Percentiles rank a stretch among this genome's conserved stretches.
Evolutionary conservation across 2,329 filamentous ascomycete species (phyloP).

Genomic region (Trichophaea hybrida): DNA sequence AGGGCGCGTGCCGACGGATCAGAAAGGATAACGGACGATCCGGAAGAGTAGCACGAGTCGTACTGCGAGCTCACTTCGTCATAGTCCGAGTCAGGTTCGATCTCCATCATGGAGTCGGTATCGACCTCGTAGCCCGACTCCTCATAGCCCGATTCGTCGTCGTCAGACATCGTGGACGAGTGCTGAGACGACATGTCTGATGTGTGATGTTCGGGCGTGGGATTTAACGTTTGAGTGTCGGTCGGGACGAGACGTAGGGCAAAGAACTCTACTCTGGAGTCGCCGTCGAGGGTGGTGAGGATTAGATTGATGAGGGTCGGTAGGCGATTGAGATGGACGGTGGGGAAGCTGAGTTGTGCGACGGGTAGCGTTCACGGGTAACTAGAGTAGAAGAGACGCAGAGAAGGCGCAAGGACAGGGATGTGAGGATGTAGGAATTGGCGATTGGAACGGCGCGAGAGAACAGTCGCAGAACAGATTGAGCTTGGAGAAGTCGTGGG

Average conservation of each 20-base stretch:
- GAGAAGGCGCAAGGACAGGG: too few species aligned
- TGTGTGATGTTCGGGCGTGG: not conserved
- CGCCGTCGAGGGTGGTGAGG: not conserved
- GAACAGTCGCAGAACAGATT: too few species aligned
- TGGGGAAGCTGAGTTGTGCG: not conserved
- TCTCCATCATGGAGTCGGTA: not conserved
- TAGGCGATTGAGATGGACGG: not conserved
- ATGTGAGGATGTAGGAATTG: too few species aligned
- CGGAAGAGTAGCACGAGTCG: not conserved
- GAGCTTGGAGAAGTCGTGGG: too few species aligned
- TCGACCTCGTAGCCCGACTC: not conserved
- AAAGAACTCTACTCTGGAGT: not conserved
- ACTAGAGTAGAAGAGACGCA: too few species aligned
- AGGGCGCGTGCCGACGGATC: not conserved
- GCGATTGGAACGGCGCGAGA: too few species aligned
- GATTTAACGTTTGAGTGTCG: not conserved
- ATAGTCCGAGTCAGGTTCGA: not conserved
- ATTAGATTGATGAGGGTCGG: not conserved
- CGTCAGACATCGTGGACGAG: not conserved
- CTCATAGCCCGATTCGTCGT: not conserved
- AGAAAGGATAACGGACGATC: not conserved
- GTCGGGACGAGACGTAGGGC: not conserved
- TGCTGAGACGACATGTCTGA: not conserved
- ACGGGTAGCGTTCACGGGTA: too few species aligned
- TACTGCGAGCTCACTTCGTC: slow-evolving; percentile 2